Percentiles rank a stretch among this genome's conserved stretches.
Conservation (phyloP, 2,329 filamentous ascomycete species). For the Blumeria graminis region DNA sequence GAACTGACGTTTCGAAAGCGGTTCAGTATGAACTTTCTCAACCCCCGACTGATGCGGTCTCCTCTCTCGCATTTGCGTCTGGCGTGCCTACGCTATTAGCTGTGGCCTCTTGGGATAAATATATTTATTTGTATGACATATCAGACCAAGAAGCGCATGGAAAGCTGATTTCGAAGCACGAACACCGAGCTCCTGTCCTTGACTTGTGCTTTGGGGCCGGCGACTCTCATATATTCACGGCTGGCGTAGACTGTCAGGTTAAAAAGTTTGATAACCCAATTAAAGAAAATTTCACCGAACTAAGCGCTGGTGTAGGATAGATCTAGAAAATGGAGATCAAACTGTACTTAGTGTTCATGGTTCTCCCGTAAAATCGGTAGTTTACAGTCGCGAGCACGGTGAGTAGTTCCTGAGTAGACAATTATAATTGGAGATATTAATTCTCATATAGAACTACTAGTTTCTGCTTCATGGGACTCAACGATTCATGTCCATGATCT, state of each 20-base stretch:
- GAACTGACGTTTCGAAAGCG: slow-evolving; percentile 18
- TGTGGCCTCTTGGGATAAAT: slow-evolving; percentile 88
- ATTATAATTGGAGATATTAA: slow-evolving; percentile 1
- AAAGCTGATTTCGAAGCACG: slow-evolving; percentile 45
- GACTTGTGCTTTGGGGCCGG: slow-evolving; percentile 75
- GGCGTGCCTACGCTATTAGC: slow-evolving; percentile 49
- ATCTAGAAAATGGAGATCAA: slow-evolving; percentile 48
- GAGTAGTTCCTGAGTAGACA: slow-evolving; percentile 10
- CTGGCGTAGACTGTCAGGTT: slow-evolving; percentile 70
- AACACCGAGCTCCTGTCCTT: slow-evolving; percentile 65
- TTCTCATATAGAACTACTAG: slow-evolving; percentile 33
- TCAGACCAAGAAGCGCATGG: slow-evolving; percentile 26
- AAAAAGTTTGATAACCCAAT: slow-evolving; percentile 28
- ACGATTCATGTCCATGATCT: slow-evolving; percentile 68
- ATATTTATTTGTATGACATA: slow-evolving; percentile 73
- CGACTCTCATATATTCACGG: slow-evolving; percentile 66
- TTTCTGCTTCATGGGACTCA: slow-evolving; percentile 84
- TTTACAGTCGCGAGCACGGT: slow-evolving; percentile 55
- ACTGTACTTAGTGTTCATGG: slow-evolving; percentile 56
- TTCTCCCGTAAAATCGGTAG: slow-evolving; percentile 58
- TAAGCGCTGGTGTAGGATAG: slow-evolving; percentile 24
- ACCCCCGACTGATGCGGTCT: slow-evolving; percentile 69
- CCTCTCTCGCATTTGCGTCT: slow-evolving; percentile 65
- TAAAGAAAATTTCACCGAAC: not conserved
- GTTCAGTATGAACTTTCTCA: slow-evolving; percentile 64